phyloP scores from a whole-genome alignment of 1,284 basidiomycete genomes.

The Amylostereum areolatum region DNA sequence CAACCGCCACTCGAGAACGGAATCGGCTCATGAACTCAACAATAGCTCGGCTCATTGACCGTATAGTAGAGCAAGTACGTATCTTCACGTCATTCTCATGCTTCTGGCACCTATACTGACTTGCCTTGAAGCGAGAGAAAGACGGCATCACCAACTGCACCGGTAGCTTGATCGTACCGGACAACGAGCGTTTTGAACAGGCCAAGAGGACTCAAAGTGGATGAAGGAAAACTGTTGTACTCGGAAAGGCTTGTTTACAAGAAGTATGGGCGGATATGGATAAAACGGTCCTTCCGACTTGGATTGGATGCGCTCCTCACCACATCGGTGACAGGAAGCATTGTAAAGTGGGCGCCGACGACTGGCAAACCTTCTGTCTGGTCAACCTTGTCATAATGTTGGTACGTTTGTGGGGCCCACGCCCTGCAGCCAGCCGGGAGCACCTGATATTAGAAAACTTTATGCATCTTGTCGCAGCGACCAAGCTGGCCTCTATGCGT shows the following conservation, averaged over 20 bases:
- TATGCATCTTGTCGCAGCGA: conserved; percentile 29
- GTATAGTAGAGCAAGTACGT: neutral
- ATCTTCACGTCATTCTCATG: neutral
- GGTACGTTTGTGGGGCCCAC: conserved; percentile 26
- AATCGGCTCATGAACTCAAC: neutral
- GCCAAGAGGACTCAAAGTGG: neutral
- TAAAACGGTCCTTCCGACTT: conserved; percentile 21
- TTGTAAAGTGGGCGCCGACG: conserved; percentile 31
- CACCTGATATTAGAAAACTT: conserved; percentile 29
- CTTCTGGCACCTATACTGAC: neutral
- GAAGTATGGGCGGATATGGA: conserved; percentile 24
- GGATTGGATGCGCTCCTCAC: conserved; percentile 21
- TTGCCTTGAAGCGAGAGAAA: neutral
- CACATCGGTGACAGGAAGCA: conserved; percentile 22
- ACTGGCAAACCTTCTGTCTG: conserved; percentile 25
- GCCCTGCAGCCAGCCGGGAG: conserved; percentile 7
- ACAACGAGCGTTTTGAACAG: neutral
- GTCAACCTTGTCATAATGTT: conserved; percentile 27
- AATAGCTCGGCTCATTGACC: neutral
- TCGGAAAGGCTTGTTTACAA: conserved; percentile 19
- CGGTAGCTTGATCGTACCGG: neutral
- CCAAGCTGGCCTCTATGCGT: conserved; percentile 22
- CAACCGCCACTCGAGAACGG: neutral
- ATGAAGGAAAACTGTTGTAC: conserved; percentile 14
- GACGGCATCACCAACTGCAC: neutral